Conservation (phyloP, 169 alveolate species). For the Sarcocystis neurona region DNA sequence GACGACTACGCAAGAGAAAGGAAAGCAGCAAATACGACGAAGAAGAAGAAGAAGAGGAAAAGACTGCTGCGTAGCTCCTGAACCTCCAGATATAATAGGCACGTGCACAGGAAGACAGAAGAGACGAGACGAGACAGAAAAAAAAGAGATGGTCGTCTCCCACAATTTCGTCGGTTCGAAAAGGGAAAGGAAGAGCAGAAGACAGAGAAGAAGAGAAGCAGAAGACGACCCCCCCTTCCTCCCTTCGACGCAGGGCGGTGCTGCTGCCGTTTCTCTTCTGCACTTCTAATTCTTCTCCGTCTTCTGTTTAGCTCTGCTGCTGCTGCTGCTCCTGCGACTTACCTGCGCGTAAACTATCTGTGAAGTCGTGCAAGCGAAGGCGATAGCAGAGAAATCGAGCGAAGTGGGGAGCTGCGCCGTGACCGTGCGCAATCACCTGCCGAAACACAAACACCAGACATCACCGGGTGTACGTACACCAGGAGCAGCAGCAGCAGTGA, state of each 20-base stretch:
- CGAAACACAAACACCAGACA: not conserved
- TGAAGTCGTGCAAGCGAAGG: not conserved
- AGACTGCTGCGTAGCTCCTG: too few species aligned
- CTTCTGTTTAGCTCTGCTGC: not conserved
- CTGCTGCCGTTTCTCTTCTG: not conserved
- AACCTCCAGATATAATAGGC: too few species aligned
- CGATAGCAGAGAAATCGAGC: constrained; percentile 50
- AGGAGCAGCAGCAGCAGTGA: too few species aligned
- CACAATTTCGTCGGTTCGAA: not conserved
- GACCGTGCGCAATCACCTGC: constrained; percentile 34
- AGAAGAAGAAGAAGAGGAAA: too few species aligned
- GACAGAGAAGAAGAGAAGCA: not conserved
- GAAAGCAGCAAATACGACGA: too few species aligned
- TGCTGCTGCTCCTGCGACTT: not conserved
- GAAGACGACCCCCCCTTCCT: not conserved
- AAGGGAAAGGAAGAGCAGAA: not conserved
- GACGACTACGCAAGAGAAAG: too few species aligned
- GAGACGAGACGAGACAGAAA: not conserved
- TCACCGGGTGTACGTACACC: not conserved
- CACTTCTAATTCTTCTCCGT: too few species aligned
- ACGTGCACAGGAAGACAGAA: constrained; percentile 52
- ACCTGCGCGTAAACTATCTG: constrained; percentile 41
- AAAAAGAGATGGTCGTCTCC: not conserved
- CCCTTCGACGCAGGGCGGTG: too few species aligned
- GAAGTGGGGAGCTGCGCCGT: constrained; percentile 36